phyloP scores from a whole-genome alignment of 805 yeast genomes.

The Myxozyma nipponensis region DNA sequence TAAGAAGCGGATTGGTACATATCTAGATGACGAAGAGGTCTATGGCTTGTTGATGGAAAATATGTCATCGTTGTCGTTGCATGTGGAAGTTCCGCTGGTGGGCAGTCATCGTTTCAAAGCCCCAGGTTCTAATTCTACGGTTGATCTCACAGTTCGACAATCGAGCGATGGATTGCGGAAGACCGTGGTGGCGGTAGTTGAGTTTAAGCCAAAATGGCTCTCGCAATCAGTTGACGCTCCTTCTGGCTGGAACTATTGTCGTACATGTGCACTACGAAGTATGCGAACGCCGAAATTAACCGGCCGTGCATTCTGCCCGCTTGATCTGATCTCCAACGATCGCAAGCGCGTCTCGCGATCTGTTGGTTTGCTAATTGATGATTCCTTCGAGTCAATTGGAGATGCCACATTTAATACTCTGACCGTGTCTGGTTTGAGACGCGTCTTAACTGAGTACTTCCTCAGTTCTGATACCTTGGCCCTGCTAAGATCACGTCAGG shows the following conservation, averaged over 20 bases:
- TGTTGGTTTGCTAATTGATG: constrained; percentile 17
- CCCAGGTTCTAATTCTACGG: constrained; percentile 8
- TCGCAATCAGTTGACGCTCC: constrained; percentile 44
- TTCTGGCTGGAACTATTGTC: constrained; percentile 41
- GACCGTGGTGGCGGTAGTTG: constrained; percentile 33
- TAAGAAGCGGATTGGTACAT: constrained; percentile 19
- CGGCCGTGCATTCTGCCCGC: constrained; percentile 45
- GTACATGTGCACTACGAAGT: constrained; percentile 55
- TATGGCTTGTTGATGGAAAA: constrained; percentile 23
- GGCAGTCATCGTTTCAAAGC: not conserved
- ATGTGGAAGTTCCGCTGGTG: not conserved
- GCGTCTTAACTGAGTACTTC: not conserved
- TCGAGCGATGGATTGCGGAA: not conserved
- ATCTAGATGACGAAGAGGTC: constrained; percentile 8
- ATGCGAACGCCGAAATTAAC: constrained; percentile 19
- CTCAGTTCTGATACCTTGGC: not conserved
- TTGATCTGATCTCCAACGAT: constrained; percentile 41
- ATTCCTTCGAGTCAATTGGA: not conserved
- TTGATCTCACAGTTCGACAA: constrained; percentile 2
- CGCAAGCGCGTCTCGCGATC: constrained; percentile 36
- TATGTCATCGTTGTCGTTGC: constrained; percentile 5
- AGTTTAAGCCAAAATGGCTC: constrained; percentile 64
- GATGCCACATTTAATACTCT: not conserved
- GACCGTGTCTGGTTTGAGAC: constrained; percentile 16
- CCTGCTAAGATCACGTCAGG: constrained; percentile 31